Conservation (phyloP, 306 rosid genomes). For the Gastrolobium villosum region DNA sequence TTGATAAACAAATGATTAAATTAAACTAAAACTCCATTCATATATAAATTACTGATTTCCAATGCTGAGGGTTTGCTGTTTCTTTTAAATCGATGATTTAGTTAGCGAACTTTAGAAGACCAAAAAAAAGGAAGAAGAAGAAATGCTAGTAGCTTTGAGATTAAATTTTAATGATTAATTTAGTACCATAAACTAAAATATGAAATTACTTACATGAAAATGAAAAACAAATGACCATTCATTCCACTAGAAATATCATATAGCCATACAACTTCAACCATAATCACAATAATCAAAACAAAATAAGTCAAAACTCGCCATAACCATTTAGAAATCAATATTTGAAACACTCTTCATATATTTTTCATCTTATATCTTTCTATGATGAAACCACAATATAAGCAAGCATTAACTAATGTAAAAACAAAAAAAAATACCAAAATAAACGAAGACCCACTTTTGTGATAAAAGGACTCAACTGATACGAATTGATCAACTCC, state of each 20-base stretch:
- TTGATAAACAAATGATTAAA: slow-evolving; percentile 6
- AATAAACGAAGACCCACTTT: slow-evolving; percentile 75
- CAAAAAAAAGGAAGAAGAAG: background rate
- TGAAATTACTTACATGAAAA: slow-evolving; percentile 13
- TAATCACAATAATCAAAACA: slow-evolving; percentile 27
- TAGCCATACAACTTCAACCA: slow-evolving; percentile 15
- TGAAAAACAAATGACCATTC: slow-evolving; percentile 15
- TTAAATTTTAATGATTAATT: slow-evolving; percentile 5
- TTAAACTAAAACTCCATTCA: slow-evolving; percentile 34
- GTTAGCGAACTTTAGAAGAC: background rate
- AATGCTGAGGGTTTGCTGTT: slow-evolving; percentile 2
- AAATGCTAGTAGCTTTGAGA: background rate
- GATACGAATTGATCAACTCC: slow-evolving; percentile 70
- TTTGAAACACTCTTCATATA: background rate
- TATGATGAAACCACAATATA: slow-evolving; percentile 32
- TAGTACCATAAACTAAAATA: slow-evolving; percentile 12
- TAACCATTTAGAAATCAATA: slow-evolving; percentile 25
- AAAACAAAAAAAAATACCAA: slow-evolving; percentile 23
- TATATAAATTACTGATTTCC: background rate
- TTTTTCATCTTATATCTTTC: slow-evolving; percentile 22
- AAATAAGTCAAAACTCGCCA: slow-evolving; percentile 3
- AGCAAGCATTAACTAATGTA: slow-evolving; percentile 14
- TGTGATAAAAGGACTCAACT: slow-evolving; percentile 87
- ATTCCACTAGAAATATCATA: background rate
- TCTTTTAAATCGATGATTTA: slow-evolving; percentile 6